phyloP scores from a whole-genome alignment of 495 filamentous ascomycete species.

The Parachaetomium inaequale region DNA sequence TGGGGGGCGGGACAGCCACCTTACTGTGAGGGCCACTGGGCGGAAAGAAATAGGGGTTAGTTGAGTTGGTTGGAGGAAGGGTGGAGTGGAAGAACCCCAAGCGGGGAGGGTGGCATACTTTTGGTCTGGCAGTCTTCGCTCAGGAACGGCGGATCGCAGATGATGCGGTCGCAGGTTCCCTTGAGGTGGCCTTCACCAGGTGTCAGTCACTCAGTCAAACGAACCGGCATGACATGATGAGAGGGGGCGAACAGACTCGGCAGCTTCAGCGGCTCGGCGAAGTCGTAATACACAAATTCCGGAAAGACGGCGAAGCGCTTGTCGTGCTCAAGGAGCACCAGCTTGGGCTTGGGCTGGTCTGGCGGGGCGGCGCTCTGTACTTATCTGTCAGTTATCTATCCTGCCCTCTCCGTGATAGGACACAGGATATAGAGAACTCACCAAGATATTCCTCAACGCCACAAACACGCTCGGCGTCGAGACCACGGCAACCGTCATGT shows the following conservation, averaged over 20 bases:
- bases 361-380: conserved; percentile 28
- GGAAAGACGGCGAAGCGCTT: conserved; percentile 64
- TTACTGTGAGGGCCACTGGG: conserved; percentile 65
- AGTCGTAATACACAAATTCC: conserved; percentile 73
- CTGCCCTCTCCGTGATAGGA: background rate
- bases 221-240: background rate
- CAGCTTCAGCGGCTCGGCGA: conserved; percentile 59
- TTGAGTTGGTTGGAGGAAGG: background rate
- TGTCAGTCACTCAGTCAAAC: too few relatives aligned
- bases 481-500: conserved; percentile 60
- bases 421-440: conserved; percentile 24
- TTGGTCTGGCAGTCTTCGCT: conserved; percentile 79
- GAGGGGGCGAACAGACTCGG: conserved; percentile 47
- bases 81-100: conserved; percentile 3
- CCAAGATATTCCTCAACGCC: conserved; percentile 63
- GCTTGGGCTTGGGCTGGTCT: conserved; percentile 44
- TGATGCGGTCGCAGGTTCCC: conserved; percentile 60
- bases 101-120: conserved; percentile 38
- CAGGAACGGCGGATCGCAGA: conserved; percentile 75
- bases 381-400: conserved; percentile 16
- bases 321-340: conserved; percentile 68
- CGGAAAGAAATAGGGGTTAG: background rate
- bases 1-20: conserved; percentile 59
- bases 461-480: conserved; percentile 76
- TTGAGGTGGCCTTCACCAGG: conserved; percentile 58